Base-by-base conservation (phyloP, 768 basidiomycete genomes). In the Cyclocybe aegerita region DNA sequence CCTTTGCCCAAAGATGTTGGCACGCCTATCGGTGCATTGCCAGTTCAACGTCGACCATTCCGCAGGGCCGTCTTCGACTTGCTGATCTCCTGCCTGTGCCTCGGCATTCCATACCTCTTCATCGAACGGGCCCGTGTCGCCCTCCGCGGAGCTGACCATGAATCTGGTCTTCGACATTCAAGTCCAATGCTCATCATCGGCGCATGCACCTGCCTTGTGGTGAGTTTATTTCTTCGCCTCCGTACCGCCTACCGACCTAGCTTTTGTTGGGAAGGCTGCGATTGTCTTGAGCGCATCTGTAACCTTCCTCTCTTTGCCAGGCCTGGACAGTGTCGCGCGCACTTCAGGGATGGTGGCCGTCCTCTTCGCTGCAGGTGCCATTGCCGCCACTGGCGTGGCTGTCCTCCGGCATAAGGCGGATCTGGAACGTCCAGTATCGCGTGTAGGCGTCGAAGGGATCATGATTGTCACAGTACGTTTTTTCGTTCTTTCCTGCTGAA, bases 41-140 rank as follows among this genome's bases (percentile, higher is more conserved):
- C 61, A 36, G 58, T 61, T 16, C 60, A 61, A 31, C 70, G 68
- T 39, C 66, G 72, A 30, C 65, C 69, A 8, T 70, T 88, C 60
- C 49, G 71, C 29, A 80, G 85, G 36, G 73, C 72, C 3, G 52
- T 82, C 31, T 48, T 80, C 43, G 85, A 88, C 62, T 64, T 89
- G 59, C 30, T 88, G 38, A 65, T 86, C 49, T 80, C 83, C 0
- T 70, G 78, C 54, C 54, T 93, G 16, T 88, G 87, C 60, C 76
- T 93, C 8, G 90, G 90, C 2, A 83, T 93, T 43, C 90, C 90
- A 0, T 90, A 85, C 66, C 65, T 92, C 50, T 89, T 90, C 70
- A 65, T 81, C 55, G 78, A 80, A 45, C 79, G 82, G 45, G 60
- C 75, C 8, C 69, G 74, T 38, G 66, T 71, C 32, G 47, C 60